Base-by-base conservation (phyloP, 179 eudicot species). In the Silene vulgaris region DNA sequence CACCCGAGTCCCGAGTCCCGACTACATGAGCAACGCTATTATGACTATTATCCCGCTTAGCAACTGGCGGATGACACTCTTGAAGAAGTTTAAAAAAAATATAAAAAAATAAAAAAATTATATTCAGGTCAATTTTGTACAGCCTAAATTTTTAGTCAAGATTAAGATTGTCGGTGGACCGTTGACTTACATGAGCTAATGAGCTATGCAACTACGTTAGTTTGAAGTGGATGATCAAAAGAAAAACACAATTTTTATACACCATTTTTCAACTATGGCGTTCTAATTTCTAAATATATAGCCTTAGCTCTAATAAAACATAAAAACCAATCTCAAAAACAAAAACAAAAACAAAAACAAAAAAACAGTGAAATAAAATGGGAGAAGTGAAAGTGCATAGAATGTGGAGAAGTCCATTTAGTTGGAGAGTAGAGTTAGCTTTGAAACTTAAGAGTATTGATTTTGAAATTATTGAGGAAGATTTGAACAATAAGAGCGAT, bases 381-480 rank as follows among this genome's bases (percentile, higher is more conserved):
- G 65, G 65, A 56, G 50, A 72, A 29, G 48, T 72, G 4, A 72
- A 72, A 56, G 23, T 72, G 64, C 11, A 5, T 56, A 30, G 75
- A 29, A n/a, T 29, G 17, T 72, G 64, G 64, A 43, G 75, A 8
- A 72, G 75, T 72, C 75, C 75, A 72, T 54, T 72, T 72, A 54
- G 75, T 57, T 57, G 48, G 45, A 72, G 75, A 57, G 75, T 72
- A 0, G 75, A 72, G 16, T 8, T 72, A 29, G 75, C 75, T 4
- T 72, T 72, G 65, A 72, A 72, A 72, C n/a, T 72, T 4, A 72
- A 72, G 28, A 65, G 75, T n/a, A 9, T 72, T 54, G 65, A 72
- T 17, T 72, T n/a, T 75, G 75, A 64, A 13, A 52, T 75, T 21
- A n/a, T 73, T 1, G 78, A 79, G 26, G 80, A 79, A 73, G 80